Conservation (phyloP, 495 filamentous ascomycete species). For the Talaromyces liani region DNA sequence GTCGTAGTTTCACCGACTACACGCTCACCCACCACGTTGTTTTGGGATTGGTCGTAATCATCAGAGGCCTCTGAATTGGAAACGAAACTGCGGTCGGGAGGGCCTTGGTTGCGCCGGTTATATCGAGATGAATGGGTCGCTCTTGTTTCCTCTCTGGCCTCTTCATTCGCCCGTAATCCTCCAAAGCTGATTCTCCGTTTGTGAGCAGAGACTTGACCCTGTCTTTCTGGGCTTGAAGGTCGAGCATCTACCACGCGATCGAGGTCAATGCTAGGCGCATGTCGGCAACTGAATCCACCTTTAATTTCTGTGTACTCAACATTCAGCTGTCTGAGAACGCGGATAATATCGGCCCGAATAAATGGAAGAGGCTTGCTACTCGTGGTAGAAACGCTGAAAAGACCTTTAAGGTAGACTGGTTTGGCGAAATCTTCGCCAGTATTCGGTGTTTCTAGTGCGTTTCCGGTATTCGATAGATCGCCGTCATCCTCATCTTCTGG, state of each 20-base stretch:
- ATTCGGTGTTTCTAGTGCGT: constrained; percentile 46
- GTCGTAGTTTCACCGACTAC: constrained; percentile 75
- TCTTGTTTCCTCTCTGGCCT: constrained; percentile 12
- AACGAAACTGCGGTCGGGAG: constrained; percentile 58
- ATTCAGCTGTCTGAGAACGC: constrained; percentile 78
- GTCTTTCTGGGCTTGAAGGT: constrained; percentile 47
- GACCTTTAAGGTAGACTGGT: constrained; percentile 91
- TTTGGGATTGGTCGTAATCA: constrained; percentile 48
- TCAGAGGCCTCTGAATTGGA: constrained; percentile 76
- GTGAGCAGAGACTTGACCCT: constrained; percentile 50
- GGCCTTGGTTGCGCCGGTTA: constrained; percentile 34
- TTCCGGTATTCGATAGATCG: constrained; percentile 38
- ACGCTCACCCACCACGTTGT: constrained; percentile 33
- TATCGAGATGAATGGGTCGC: constrained; percentile 22
- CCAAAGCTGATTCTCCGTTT: constrained; percentile 79
- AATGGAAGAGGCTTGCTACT: constrained; percentile 79
- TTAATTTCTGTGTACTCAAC: constrained; percentile 88
- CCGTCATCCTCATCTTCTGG: constrained; percentile 69
- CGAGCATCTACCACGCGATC: constrained; percentile 57
- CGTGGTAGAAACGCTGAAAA: constrained; percentile 96
- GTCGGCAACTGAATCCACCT: constrained; percentile 85
- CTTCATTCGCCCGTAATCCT: constrained; percentile 53
- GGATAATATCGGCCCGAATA: constrained; percentile 87
- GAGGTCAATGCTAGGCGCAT: constrained; percentile 82
- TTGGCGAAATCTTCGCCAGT: constrained; percentile 58